Conservation (phyloP, 345 rosid genomes). For the Brassica cretica region DNA sequence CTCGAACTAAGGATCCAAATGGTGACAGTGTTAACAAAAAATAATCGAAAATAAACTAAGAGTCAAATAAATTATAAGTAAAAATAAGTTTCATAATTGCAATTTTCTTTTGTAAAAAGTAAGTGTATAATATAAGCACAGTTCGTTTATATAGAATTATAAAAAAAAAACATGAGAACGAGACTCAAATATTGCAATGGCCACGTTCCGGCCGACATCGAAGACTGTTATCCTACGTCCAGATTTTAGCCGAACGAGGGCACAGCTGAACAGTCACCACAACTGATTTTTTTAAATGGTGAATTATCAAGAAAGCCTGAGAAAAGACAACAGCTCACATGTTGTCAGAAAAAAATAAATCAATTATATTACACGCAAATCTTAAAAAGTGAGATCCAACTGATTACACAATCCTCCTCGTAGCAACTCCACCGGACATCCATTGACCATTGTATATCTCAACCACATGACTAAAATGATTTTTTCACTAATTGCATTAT, state of each 20-base stretch:
- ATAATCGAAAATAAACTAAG: not conserved
- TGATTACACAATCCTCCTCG: constrained; percentile 27
- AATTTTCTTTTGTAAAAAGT: not conserved
- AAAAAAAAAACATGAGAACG: not conserved
- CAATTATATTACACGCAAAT: not conserved
- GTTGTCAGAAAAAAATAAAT: not conserved
- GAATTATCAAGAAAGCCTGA: not conserved
- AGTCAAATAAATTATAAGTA: not conserved
- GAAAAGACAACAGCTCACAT: constrained; percentile 1
- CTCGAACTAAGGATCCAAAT: not conserved
- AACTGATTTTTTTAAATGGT: not conserved
- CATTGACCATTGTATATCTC: constrained; percentile 18
- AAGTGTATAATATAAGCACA: too few species aligned
- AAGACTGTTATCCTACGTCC: constrained; percentile 10
- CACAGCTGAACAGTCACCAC: constrained; percentile 20
- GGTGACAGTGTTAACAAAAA: not conserved
- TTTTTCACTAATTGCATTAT: not conserved
- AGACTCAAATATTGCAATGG: not conserved
- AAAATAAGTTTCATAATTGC: not conserved
- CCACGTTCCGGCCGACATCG: constrained; percentile 23
- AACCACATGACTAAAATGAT: not conserved
- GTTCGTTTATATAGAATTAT: too few species aligned
- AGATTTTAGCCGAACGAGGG: constrained; percentile 19
- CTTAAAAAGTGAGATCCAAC: constrained; percentile 25
- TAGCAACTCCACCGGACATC: constrained; percentile 23